Percentiles rank a stretch among this genome's conserved stretches.
These are phyloP conservation scores for Luzula sylvatica DNA, from an alignment of 176 grass and related monocot genomes.

Conservation along the genomic window DNA sequence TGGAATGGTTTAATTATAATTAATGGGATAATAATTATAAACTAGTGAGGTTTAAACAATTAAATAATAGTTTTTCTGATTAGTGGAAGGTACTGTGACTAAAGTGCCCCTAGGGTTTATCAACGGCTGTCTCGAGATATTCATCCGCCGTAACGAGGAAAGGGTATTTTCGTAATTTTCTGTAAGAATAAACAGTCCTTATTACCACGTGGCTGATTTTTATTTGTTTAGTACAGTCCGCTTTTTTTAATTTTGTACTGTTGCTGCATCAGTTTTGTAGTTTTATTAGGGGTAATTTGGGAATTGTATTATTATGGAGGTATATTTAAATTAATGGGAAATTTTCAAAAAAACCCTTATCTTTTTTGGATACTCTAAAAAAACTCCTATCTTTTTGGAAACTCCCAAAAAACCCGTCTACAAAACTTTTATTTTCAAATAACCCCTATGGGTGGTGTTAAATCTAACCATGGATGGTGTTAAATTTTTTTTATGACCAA, in stretches of 20 bases:
- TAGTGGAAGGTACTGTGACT: slow-evolving; percentile 8
- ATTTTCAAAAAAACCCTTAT: too few relatives aligned
- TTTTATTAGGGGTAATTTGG: not conserved
- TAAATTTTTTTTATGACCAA: too few relatives aligned
- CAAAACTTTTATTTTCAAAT: too few relatives aligned
- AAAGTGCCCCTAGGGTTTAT: slow-evolving; percentile 26
- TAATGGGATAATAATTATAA: slow-evolving; percentile 6
- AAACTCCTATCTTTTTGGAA: too few relatives aligned
- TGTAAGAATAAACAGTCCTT: not conserved
- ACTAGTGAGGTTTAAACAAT: not conserved
- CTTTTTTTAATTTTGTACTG: not conserved
- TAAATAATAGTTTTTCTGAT: not conserved
- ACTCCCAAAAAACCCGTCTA: too few relatives aligned
- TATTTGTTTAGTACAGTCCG: not conserved
- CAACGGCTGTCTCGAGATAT: slow-evolving; percentile 14
- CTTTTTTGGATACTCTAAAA: too few relatives aligned
- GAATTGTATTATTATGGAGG: not conserved
- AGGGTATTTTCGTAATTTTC: slow-evolving; percentile 11
- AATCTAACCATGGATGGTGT: too few relatives aligned
- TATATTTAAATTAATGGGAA: not conserved
- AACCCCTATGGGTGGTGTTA: too few relatives aligned
- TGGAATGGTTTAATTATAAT: not conserved
- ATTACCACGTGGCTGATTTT: not conserved
- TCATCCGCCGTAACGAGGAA: not conserved
- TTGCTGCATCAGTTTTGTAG: not conserved